A percentile compares a stretch with the other conserved stretches of the same genome.
Evolutionary conservation across 202 grass and related monocot species (phyloP).

Genomic region (Schoenoplectus triqueter): DNA sequence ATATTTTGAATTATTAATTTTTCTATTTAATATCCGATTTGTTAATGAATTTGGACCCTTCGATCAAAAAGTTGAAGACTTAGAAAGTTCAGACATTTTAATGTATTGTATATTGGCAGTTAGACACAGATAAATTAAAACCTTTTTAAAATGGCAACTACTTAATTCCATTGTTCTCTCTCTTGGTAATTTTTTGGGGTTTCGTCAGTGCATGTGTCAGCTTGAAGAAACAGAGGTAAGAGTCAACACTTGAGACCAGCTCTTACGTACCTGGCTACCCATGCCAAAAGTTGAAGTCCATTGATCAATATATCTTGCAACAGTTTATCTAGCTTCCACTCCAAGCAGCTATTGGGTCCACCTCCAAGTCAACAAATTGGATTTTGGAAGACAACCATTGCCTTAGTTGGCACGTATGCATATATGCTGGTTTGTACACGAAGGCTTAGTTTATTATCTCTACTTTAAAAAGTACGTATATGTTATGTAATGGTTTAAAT

Average conservation of each 20-base stretch:
- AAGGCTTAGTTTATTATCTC: background rate
- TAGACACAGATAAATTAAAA: no score
- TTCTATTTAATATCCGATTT: no score
- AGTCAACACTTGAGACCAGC: constrained; percentile 5
- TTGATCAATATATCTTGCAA: background rate
- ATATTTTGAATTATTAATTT: no score
- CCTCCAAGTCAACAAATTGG: constrained; percentile 16
- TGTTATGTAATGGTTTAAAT: no score
- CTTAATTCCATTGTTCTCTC: no score
- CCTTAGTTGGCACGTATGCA: background rate
- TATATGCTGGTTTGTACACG: background rate
- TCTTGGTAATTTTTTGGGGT: background rate
- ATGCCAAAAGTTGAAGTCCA: background rate
- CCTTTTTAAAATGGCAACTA: no score
- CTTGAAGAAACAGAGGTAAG: background rate
- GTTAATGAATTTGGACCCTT: no score
- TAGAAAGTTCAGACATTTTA: no score
- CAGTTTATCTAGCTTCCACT: constrained; percentile 7
- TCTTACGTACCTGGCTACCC: constrained; percentile 11
- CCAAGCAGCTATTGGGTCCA: background rate
- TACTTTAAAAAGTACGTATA: no score
- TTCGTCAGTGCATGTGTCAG: constrained; percentile 29
- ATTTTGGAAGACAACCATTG: constrained; percentile 26
- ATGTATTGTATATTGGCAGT: no score
- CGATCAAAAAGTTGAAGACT: no score